Evolutionary conservation across 202 grass and related monocot genomes (phyloP).

Genomic region (Panicum virgatum): DNA sequence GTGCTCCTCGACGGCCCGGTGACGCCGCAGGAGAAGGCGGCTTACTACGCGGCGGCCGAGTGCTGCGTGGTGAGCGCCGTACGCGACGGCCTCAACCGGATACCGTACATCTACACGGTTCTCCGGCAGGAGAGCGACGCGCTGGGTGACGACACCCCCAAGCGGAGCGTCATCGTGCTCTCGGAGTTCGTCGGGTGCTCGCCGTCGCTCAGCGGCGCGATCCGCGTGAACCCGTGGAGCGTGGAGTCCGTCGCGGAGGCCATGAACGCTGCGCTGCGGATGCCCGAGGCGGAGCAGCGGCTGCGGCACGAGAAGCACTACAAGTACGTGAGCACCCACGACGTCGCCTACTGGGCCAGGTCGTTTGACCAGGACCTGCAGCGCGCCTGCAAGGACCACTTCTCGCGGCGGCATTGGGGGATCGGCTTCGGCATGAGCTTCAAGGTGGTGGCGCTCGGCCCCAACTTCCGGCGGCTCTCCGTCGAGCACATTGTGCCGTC

Average conservation of each 20-base stretch:
- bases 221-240: constrained; percentile 93
- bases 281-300: constrained; percentile 71
- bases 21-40: constrained; percentile 68
- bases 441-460: constrained; percentile 87
- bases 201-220: constrained; percentile 81
- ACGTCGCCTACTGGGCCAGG: constrained; percentile 82
- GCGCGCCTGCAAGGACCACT: constrained; percentile 92
- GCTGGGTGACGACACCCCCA: constrained; percentile 41
- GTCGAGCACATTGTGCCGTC: constrained; percentile 78
- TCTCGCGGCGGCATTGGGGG: constrained; percentile 85
- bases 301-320: constrained; percentile 97
- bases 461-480: constrained; percentile 80
- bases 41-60: constrained; percentile 81
- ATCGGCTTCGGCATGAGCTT: constrained; percentile 99
- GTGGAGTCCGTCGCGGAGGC: constrained; percentile 82
- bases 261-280: constrained; percentile 65
- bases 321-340: constrained; percentile 91
- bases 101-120: constrained; percentile 92
- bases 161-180: constrained; percentile 80
- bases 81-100: constrained; percentile 87
- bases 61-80: constrained; percentile 90
- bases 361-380: constrained; percentile 95
- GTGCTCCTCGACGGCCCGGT: constrained; percentile 66
- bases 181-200: constrained; percentile 97
- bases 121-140: constrained; percentile 68